A percentile compares a stretch with the other conserved stretches of the same genome.
These are phyloP conservation scores for Symbiodinium natans DNA, from an alignment of 73 alveolate genomes.

Conservation along the genomic window DNA sequence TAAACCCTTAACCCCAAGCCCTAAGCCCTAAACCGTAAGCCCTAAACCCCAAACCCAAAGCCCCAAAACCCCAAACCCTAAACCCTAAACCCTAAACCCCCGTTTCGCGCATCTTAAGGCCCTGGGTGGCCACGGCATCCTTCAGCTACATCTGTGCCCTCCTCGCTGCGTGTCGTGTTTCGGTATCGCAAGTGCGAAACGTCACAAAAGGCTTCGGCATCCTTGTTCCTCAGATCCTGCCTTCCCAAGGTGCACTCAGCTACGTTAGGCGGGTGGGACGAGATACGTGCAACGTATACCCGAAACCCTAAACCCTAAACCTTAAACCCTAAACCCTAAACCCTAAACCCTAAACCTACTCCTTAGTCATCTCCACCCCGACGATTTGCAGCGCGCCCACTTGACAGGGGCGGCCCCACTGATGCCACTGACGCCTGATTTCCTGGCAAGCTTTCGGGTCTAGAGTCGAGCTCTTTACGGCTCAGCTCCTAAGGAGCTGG, in stretches of 20 bases:
- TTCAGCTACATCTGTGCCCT: constrained; percentile 32
- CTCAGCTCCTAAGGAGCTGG: background rate
- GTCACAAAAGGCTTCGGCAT: background rate
- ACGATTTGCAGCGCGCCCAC: background rate
- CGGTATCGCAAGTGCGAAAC: background rate
- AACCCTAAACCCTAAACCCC: background rate
- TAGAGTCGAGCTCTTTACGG: background rate
- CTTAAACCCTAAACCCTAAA: no score
- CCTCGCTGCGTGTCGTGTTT: no score
- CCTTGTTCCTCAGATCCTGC: background rate
- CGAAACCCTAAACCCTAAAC: no score
- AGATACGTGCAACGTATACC: no score
- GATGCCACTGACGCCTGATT: background rate
- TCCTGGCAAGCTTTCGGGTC: background rate
- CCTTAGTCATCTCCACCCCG: no score
- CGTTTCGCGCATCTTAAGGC: background rate
- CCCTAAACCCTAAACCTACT: no score
- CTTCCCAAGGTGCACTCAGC: constrained; percentile 45
- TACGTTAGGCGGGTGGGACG: constrained; percentile 43
- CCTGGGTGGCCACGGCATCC: constrained; percentile 87
- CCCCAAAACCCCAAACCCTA: no score
- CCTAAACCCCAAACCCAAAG: no score
- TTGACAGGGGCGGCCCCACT: background rate
- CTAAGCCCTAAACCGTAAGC: no score
- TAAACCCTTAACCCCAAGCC: no score